Evolutionary conservation across 2,329 filamentous ascomycete species (phyloP).

Genomic region (Cucurbitaria berberidis): DNA sequence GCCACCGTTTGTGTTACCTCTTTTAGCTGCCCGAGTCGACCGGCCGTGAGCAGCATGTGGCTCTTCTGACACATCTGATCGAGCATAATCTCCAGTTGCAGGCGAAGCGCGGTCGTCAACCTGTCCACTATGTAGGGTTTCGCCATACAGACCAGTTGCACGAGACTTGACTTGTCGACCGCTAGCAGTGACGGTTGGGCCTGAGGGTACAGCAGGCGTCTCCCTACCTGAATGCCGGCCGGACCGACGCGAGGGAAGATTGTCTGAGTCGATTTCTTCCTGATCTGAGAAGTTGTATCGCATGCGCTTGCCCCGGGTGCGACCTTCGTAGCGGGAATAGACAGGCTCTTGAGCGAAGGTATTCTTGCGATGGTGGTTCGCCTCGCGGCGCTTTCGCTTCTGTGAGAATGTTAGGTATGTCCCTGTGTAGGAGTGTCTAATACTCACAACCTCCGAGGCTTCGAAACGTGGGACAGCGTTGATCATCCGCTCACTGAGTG

Average conservation of each 20-base stretch:
- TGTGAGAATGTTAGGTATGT: conserved; percentile 48
- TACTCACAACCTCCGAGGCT: conserved; percentile 80
- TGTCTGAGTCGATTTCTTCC: conserved; percentile 75
- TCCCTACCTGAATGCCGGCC: conserved; percentile 73
- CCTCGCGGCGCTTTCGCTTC: conserved; percentile 94
- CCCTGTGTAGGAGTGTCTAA: background rate
- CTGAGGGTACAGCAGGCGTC: conserved; percentile 72
- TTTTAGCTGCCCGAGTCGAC: conserved; percentile 46
- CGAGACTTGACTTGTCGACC: conserved; percentile 82
- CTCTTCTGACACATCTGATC: conserved; percentile 55
- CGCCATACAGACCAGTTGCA: conserved; percentile 65
- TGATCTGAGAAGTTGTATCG: conserved; percentile 97
- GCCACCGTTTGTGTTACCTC: conserved; percentile 26
- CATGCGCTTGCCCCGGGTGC: conserved; percentile 92
- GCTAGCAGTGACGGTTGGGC: conserved; percentile 76
- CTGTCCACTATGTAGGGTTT: conserved; percentile 64
- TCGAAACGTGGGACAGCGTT: conserved; percentile 88
- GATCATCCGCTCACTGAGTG: conserved; percentile 76
- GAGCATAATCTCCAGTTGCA: conserved; percentile 53
- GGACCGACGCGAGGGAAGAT: conserved; percentile 68
- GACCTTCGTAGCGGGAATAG: conserved; percentile 93
- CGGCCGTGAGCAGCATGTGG: conserved; percentile 51
- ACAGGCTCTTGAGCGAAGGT: conserved; percentile 86
- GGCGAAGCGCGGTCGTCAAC: conserved; percentile 49
- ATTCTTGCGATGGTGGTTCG: conserved; percentile 83